Base-by-base conservation (phyloP, 805 yeast genomes). In the Metschnikowia baotianmanensis region DNA sequence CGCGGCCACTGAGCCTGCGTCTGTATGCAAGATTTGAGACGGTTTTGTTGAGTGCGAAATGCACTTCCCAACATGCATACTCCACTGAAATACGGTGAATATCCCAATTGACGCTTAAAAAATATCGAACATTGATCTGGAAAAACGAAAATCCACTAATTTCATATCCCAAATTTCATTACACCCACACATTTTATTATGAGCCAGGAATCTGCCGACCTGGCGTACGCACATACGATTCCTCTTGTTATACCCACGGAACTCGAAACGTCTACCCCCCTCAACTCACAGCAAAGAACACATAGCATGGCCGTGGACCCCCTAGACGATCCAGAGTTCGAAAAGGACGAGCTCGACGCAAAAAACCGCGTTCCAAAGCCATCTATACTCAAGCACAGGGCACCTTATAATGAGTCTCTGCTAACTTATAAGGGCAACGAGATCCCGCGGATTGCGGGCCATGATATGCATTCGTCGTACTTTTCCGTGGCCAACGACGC, bases 181-280 rank as follows among this genome's bases (percentile, higher is more conserved):
- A n/a, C n/a, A n/a, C n/a, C n/a, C n/a, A n/a, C n/a, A n/a, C n/a
- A n/a, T n/a, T n/a, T n/a, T n/a, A 32, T 10, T 6, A 38, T 38
- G 42, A 32, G 36, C 18, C 23, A 38, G 23, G 38, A 39, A 8
- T 22, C 37, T 6, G 12, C 31, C 12, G 25, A 12, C 23, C 36
- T 23, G 35, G 13, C 31, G 17, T 30, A n/a, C 21, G 36, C 32
- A 13, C 39, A 34, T 20, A 26, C 30, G 6, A 45, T 24, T 41
- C 48, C 31, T 25, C 15, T 30, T 37, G 40, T 19, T 5, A 18
- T 40, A 32, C 54, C 34, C 38, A 16, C 20, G 18, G 45, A 51
- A 17, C 45, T 47, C 17, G 51, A 43, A 32, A 47, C 48, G n/a
- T 56, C 61, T 20, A 56, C 61, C 1, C 60, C 61, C 3, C 27